Percentiles rank a stretch among this genome's conserved stretches.
These are phyloP conservation scores for Astrocystis sublimbata DNA, from an alignment of 495 filamentous ascomycete species.

Conservation along the genomic window DNA sequence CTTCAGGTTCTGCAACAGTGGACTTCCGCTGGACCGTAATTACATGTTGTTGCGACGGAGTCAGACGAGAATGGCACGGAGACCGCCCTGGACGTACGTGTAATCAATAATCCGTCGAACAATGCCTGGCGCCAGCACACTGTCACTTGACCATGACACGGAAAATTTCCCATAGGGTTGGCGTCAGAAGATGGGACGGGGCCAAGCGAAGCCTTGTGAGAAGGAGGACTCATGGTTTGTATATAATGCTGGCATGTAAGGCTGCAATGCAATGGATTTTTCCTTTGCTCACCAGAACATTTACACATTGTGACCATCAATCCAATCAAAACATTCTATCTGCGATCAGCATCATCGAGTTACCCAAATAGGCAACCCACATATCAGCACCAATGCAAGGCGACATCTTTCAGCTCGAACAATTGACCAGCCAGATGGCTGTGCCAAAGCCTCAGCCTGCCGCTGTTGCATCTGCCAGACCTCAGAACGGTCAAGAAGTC, in stretches of 20 bases:
- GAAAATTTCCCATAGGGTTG: constrained; percentile 1
- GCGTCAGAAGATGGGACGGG: background rate
- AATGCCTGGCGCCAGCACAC: background rate
- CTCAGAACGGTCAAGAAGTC: constrained; percentile 26
- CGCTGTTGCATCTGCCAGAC: constrained; percentile 10
- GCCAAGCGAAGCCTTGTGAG: background rate
- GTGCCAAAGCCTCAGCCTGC: constrained; percentile 15
- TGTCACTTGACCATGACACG: constrained; percentile 4
- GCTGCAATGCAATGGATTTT: background rate
- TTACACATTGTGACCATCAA: background rate
- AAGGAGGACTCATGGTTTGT: background rate
- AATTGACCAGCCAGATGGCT: constrained; percentile 17
- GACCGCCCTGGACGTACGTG: background rate
- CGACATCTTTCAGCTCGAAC: constrained; percentile 35
- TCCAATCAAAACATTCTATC: background rate
- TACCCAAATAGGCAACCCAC: constrained; percentile 3
- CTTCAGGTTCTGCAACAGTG: constrained; percentile 3
- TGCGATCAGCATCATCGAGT: background rate
- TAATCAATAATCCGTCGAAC: background rate
- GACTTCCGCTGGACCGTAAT: constrained; percentile 9
- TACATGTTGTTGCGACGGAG: background rate
- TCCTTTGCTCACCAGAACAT: constrained; percentile 11
- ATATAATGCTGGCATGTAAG: constrained; percentile 13
- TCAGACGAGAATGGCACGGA: constrained; percentile 13
- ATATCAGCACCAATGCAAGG: constrained; percentile 27